Conservation (phyloP, 441 rosid genomes). For the Adansonia gregorii region DNA sequence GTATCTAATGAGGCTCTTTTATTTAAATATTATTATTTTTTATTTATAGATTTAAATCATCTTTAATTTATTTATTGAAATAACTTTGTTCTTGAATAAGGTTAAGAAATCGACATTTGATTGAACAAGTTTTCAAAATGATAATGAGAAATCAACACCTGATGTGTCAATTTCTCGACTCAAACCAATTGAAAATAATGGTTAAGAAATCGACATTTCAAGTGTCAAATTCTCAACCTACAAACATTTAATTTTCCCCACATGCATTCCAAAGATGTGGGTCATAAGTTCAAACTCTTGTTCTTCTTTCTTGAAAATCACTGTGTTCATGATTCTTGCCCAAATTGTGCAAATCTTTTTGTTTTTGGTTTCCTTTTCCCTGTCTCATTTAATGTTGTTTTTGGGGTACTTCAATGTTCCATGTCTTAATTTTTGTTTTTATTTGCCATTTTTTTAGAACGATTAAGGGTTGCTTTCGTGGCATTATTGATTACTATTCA, state of each 20-base stretch:
- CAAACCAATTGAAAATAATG: too few relatives aligned
- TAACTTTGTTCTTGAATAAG: too few relatives aligned
- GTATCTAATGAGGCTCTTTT: too few relatives aligned
- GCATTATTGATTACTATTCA: conserved; percentile 38
- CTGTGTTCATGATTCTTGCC: conserved; percentile 25
- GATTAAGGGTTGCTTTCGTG: conserved; percentile 39
- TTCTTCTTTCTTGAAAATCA: conserved; percentile 32
- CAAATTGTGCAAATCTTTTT: conserved; percentile 34
- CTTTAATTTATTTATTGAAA: too few relatives aligned
- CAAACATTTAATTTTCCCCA: conserved; percentile 37
- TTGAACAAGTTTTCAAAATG: too few relatives aligned
- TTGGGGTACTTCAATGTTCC: conserved; percentile 40
- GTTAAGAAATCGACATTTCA: too few relatives aligned
- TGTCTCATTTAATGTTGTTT: conserved; percentile 44
- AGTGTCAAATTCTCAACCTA: too few relatives aligned
- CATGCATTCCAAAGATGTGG: conserved; percentile 41
- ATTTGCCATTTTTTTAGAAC: conserved; percentile 38
- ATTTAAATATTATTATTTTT: too few relatives aligned
- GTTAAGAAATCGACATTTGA: too few relatives aligned
- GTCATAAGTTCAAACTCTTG: conserved; percentile 27
- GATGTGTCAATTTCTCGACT: too few relatives aligned
- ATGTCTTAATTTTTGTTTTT: conserved; percentile 35
- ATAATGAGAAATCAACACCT: too few relatives aligned
- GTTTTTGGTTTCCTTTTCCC: conserved; percentile 23
- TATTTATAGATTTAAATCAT: too few relatives aligned